These are phyloP conservation scores for Epichloe uncinata DNA, from an alignment of 2,329 filamentous ascomycete species.

Conservation along the genomic window DNA sequence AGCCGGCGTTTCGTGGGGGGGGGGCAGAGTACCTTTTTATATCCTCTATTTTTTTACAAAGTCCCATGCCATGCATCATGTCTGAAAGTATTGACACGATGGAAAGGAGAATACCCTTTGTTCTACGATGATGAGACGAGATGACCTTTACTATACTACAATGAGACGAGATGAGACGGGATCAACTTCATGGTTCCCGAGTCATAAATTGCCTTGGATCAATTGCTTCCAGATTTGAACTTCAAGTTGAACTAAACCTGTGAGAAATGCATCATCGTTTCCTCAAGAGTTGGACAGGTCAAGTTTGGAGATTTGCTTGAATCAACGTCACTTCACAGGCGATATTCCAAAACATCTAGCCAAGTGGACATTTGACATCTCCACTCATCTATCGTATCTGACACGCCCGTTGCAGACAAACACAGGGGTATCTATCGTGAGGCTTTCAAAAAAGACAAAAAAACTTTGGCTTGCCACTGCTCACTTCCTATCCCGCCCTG, in stretches of 20 bases:
- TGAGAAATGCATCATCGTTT: too few species aligned
- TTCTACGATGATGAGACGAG: background rate
- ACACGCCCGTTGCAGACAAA: slow-evolving; percentile 9
- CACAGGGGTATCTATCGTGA: slow-evolving; percentile 27
- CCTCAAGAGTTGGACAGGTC: too few species aligned
- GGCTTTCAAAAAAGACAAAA: slow-evolving; percentile 12
- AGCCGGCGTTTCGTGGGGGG: slow-evolving; percentile 15
- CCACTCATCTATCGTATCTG: background rate
- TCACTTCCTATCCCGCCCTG: slow-evolving; percentile 1
- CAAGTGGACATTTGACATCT: background rate
- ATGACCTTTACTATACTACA: background rate
- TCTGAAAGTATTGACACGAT: background rate
- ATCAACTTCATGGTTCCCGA: too few species aligned
- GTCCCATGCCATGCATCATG: background rate
- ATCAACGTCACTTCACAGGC: too few species aligned
- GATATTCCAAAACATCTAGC: background rate
- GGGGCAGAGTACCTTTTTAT: slow-evolving; percentile 16
- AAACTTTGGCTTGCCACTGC: background rate
- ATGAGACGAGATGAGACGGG: too few species aligned
- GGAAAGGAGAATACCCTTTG: too few species aligned
- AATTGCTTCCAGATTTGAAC: too few species aligned
- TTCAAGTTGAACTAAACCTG: too few species aligned
- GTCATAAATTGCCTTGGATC: too few species aligned
- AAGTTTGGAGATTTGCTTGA: too few species aligned
- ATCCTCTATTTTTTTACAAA: slow-evolving; percentile 16